Percentiles rank a stretch among this genome's conserved stretches.
Conservation (phyloP, 1,139 yeast genomes). For the Kodamaea fungicola region DNA sequence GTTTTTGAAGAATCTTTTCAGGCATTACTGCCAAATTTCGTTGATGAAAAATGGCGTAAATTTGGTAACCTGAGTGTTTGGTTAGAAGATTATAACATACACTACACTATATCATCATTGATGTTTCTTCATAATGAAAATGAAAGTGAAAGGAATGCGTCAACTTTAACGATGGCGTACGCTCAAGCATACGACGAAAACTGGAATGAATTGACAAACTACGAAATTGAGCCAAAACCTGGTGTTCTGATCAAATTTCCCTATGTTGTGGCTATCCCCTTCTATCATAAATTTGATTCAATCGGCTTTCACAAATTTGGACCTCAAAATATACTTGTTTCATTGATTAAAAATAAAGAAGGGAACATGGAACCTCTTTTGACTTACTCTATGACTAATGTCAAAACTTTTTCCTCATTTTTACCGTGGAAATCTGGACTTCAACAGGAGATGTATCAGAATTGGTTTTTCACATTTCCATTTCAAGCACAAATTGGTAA, state of each 20-base stretch:
- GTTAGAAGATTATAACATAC: constrained; percentile 38
- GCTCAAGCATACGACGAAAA: constrained; percentile 43
- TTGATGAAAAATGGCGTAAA: constrained; percentile 32
- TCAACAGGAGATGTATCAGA: constrained; percentile 14
- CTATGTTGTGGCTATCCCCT: constrained; percentile 29
- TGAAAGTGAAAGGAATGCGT: constrained; percentile 20
- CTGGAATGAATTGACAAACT: constrained; percentile 39
- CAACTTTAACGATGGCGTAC: constrained; percentile 34
- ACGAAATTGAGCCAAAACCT: neutral
- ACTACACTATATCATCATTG: constrained; percentile 32
- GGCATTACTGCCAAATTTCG: constrained; percentile 23
- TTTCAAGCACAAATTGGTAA: constrained; percentile 37
- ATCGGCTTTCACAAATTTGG: constrained; percentile 27
- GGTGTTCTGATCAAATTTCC: constrained; percentile 23
- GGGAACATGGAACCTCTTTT: constrained; percentile 37
- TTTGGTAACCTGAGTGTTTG: constrained; percentile 39
- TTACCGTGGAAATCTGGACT: neutral
- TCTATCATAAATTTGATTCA: constrained; percentile 24
- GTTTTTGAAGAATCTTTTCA: constrained; percentile 11
- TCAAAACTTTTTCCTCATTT: constrained; percentile 9
- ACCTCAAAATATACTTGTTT: constrained; percentile 41
- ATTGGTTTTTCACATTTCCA: constrained; percentile 38
- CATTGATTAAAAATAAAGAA: constrained; percentile 25
- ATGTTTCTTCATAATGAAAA: constrained; percentile 27
- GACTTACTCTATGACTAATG: constrained; percentile 30